Evolutionary conservation across 2,329 filamentous ascomycete species (phyloP).

Genomic region (Piedraia hortae): DNA sequence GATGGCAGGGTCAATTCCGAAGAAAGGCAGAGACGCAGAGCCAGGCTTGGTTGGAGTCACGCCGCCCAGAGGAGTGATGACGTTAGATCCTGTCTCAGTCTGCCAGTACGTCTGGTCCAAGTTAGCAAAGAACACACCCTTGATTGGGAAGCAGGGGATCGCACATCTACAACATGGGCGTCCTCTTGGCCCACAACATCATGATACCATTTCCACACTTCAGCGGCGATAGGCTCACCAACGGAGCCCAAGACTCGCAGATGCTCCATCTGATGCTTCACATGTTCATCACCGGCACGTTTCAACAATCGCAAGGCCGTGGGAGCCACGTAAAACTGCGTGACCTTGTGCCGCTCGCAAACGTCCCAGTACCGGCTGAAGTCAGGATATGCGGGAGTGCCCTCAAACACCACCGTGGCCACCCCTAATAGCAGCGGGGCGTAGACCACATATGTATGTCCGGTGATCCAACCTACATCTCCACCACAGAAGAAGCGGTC

Average conservation of each 20-base stretch:
- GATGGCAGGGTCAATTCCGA: constrained; percentile 90
- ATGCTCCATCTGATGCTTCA: constrained; percentile 68
- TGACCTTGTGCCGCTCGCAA: constrained; percentile 79
- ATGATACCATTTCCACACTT: constrained; percentile 99
- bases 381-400: constrained; percentile 86
- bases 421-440: constrained; percentile 80
- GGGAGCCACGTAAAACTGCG: constrained; percentile 93
- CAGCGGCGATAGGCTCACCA: constrained; percentile 87
- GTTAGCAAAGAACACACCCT: constrained; percentile 6
- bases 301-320: constrained; percentile 83
- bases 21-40: constrained; percentile 87
- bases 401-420: constrained; percentile 88
- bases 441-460: constrained; percentile 95
- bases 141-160: constrained; percentile 10
- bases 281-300: constrained; percentile 78
- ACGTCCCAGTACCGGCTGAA: constrained; percentile 99
- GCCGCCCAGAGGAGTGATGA: constrained; percentile 78
- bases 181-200: constrained; percentile 83
- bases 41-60: constrained; percentile 92
- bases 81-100: constrained; percentile 91
- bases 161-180: constrained; percentile 77
- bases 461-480: constrained; percentile 97
- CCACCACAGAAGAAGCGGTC: constrained; percentile 94
- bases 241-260: constrained; percentile 81
- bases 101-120: constrained; percentile 94